Base-by-base conservation (phyloP, 2,329 filamentous ascomycete species). In the Nannizziopsis barbatae region DNA sequence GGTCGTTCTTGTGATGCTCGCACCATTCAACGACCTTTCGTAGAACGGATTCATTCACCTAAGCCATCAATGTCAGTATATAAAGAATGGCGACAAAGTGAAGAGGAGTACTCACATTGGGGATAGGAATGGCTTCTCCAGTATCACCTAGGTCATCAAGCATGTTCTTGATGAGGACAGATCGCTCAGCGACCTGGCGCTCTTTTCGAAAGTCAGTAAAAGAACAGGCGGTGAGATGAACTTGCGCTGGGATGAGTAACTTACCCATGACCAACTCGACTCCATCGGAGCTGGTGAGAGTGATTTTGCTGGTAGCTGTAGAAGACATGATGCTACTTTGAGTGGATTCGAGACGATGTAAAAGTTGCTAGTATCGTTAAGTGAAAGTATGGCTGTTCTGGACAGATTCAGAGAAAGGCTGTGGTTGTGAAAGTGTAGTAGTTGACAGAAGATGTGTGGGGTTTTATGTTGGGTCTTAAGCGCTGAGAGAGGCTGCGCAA, bases 1-100 rank as follows among this genome's bases (percentile, higher is more conserved):
- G 87, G 62, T 98, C 92, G 66, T 81, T 80, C 68, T 86, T 85
- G 77, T 98, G 92, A 66, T 95, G 87, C 56, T 86, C 80, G 73
- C 92, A 96, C 92, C 92, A 98, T 69, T 96, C 92, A 60, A 98
- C 83, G 30, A 98, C 92, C 73, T 98, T 98, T 66, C 83, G 82
- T 33, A 98, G 77, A 35, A 98, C 92, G 1, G 86, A 79, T 65
- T 95, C 89, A 65, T 94, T 95, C 58, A 96, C 86, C 81, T 85
- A 18, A 15, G 17, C 6, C 3, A 20, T 1, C 46, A 20, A 30
- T 12, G 27, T 31, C 22, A 47, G 33, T 36, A 41, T 30, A 7
- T n/a, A 20, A 38, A 35, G 18, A 42, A 20, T 15, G 14, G 39
- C 5, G 8, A 8, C 15, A 14, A 9, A 36, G 17, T 8, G 7